A percentile compares a stretch with the other conserved stretches of the same genome.
Conservation (phyloP, 805 yeast genomes). For the Myxozyma udenii region DNA sequence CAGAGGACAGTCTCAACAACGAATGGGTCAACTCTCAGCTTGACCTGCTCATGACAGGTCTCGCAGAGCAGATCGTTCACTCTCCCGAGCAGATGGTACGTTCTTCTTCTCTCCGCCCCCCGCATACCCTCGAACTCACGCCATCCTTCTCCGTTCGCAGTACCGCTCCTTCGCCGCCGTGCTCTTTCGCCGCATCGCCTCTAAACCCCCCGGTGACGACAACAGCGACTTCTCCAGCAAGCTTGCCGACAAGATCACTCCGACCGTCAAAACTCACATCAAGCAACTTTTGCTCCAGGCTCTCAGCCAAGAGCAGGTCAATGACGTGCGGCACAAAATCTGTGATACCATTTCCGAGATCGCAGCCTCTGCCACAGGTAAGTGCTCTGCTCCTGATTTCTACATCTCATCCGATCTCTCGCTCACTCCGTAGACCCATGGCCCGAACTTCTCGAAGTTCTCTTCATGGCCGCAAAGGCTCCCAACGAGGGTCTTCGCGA, state of each 20-base stretch:
- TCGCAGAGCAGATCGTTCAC: slow-evolving; percentile 71
- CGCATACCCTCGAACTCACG: not conserved
- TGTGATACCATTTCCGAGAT: slow-evolving; percentile 94
- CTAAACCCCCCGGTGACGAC: slow-evolving; percentile 61
- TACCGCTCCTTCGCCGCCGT: slow-evolving; percentile 73
- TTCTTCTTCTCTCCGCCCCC: not conserved
- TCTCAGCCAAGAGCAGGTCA: slow-evolving; percentile 61
- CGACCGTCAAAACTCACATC: slow-evolving; percentile 58
- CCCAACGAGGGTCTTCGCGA: slow-evolving; percentile 71
- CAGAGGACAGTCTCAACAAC: slow-evolving; percentile 67
- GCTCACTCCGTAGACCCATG: slow-evolving; percentile 60
- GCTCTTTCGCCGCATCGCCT: slow-evolving; percentile 79
- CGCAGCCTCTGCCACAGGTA: slow-evolving; percentile 47
- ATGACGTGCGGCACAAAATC: slow-evolving; percentile 80
- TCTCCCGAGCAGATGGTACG: slow-evolving; percentile 53
- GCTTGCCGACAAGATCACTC: slow-evolving; percentile 67
- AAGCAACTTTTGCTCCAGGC: slow-evolving; percentile 69
- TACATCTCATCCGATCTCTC: no score
- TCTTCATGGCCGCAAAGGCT: slow-evolving; percentile 61
- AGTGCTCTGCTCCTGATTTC: no score
- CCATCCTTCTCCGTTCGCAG: slow-evolving; percentile 20
- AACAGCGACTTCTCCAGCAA: slow-evolving; percentile 61
- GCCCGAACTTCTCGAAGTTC: slow-evolving; percentile 75
- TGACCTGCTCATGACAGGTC: slow-evolving; percentile 66
- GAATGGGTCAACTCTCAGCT: slow-evolving; percentile 77